phyloP scores from a whole-genome alignment of 768 basidiomycete genomes.

The Daedaleopsis sinensis region DNA sequence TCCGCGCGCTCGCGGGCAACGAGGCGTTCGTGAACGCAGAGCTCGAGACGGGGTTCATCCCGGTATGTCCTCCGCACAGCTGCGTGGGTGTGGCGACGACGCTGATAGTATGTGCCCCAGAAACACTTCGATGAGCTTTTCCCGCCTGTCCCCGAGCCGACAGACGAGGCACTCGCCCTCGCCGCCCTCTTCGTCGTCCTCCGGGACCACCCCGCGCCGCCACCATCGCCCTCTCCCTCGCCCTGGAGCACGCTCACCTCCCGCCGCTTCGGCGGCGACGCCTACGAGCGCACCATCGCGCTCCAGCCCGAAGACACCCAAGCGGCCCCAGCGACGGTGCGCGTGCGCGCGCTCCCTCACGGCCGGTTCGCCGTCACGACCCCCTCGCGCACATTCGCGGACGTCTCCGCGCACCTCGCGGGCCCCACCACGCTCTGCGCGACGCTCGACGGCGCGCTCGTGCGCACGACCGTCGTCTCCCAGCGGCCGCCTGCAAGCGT shows the following conservation, averaged over 20 bases:
- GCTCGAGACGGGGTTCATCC: slow-evolving; percentile 92
- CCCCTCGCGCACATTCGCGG: slow-evolving; percentile 42
- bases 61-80: slow-evolving; percentile 44
- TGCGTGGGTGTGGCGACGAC: neutral
- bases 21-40: slow-evolving; percentile 74
- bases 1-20: slow-evolving; percentile 77
- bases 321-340: slow-evolving; percentile 45
- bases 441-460: slow-evolving; percentile 52
- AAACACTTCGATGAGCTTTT: slow-evolving; percentile 87
- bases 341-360: slow-evolving; percentile 25
- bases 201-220: slow-evolving; percentile 52
- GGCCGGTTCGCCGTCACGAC: slow-evolving; percentile 52
- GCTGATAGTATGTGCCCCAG: slow-evolving; percentile 46
- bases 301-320: slow-evolving; percentile 60
- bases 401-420: slow-evolving; percentile 58
- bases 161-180: slow-evolving; percentile 69
- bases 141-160: slow-evolving; percentile 60
- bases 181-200: slow-evolving; percentile 78
- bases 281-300: slow-evolving; percentile 60
- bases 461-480: slow-evolving; percentile 72
- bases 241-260: slow-evolving; percentile 76
- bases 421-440: slow-evolving; percentile 56
- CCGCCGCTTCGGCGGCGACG: slow-evolving; percentile 79
- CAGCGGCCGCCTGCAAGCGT: slow-evolving; percentile 59
- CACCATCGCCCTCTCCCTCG: slow-evolving; percentile 42